Conservation (phyloP, 352 stramenopile genomes). For the Phytopythium delawarense region DNA sequence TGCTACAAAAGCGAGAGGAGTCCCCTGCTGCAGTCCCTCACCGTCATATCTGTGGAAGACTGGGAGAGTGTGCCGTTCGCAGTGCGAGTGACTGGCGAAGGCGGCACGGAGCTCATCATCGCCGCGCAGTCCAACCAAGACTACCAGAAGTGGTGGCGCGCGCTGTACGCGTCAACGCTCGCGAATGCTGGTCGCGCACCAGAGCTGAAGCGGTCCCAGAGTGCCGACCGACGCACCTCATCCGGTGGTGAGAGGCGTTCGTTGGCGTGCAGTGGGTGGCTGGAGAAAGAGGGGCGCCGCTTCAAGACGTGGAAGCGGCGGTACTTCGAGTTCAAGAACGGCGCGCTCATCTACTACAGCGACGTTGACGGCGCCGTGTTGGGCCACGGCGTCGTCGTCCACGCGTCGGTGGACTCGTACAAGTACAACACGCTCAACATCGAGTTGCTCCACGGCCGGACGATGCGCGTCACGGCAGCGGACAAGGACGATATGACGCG, state of each 20-base stretch:
- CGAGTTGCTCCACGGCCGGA: slow-evolving; percentile 25
- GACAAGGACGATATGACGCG: slow-evolving; percentile 31
- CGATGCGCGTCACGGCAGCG: slow-evolving; percentile 27
- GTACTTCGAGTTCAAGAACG: slow-evolving; percentile 72
- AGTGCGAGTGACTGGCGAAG: slow-evolving; percentile 37
- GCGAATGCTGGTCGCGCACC: neutral
- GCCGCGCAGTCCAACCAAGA: slow-evolving; percentile 61
- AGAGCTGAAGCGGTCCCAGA: neutral
- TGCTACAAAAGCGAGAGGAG: slow-evolving; percentile 76
- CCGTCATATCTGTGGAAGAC: slow-evolving; percentile 32
- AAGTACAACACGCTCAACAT: slow-evolving; percentile 55
- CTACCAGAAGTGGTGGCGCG: slow-evolving; percentile 53
- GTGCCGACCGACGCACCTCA: slow-evolving; percentile 10
- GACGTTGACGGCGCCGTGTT: slow-evolving; percentile 53
- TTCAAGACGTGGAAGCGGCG: slow-evolving; percentile 79
- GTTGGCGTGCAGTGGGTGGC: slow-evolving; percentile 50
- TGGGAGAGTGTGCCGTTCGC: slow-evolving; percentile 31
- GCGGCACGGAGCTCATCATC: slow-evolving; percentile 49
- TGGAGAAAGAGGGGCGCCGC: slow-evolving; percentile 68
- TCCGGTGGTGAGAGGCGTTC: slow-evolving; percentile 14
- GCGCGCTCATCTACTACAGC: slow-evolving; percentile 68
- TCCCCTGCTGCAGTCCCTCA: slow-evolving; percentile 41
- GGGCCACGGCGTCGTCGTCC: slow-evolving; percentile 52
- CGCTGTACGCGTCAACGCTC: slow-evolving; percentile 29
- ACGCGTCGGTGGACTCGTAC: slow-evolving; percentile 34